phyloP scores from a whole-genome alignment of 129 eudicot species.

The Escallonia herrerae region DNA sequence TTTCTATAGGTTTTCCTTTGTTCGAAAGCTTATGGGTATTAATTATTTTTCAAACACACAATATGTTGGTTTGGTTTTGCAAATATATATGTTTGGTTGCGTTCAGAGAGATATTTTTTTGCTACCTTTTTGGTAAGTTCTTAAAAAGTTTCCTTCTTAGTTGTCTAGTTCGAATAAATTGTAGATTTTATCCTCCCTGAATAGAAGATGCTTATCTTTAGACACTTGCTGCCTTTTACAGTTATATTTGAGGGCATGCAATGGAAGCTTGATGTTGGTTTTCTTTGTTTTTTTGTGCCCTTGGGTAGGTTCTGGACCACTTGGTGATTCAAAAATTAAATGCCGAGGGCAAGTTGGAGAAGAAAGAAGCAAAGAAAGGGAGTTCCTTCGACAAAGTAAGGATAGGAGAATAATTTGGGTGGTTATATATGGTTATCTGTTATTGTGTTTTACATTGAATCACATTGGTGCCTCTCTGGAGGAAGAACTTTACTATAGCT shows the following conservation, averaged over 20 bases:
- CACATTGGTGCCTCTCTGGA: neutral
- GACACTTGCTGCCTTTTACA: neutral
- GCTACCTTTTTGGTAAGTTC: too few species aligned
- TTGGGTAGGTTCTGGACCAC: conserved; percentile 87
- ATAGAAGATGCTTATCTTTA: neutral
- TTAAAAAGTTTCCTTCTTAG: too few species aligned
- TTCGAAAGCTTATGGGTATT: neutral
- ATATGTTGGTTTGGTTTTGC: too few species aligned
- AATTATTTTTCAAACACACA: neutral
- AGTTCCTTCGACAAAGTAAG: conserved; percentile 85
- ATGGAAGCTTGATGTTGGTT: neutral
- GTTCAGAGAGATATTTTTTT: too few species aligned
- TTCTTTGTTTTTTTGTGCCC: neutral
- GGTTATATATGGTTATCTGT: neutral
- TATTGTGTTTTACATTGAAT: neutral
- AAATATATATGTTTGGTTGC: too few species aligned
- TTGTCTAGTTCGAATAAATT: too few species aligned
- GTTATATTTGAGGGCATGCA: neutral
- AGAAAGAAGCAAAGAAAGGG: conserved; percentile 90
- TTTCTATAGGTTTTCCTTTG: neutral
- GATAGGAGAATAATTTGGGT: neutral
- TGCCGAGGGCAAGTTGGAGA: conserved; percentile 97
- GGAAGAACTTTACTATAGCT: neutral
- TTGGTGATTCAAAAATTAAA: conserved; percentile 94
- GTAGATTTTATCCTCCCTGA: too few species aligned